These are phyloP conservation scores for Osmanthus fragrans DNA, from an alignment of 257 asterid species.

Conservation along the genomic window DNA sequence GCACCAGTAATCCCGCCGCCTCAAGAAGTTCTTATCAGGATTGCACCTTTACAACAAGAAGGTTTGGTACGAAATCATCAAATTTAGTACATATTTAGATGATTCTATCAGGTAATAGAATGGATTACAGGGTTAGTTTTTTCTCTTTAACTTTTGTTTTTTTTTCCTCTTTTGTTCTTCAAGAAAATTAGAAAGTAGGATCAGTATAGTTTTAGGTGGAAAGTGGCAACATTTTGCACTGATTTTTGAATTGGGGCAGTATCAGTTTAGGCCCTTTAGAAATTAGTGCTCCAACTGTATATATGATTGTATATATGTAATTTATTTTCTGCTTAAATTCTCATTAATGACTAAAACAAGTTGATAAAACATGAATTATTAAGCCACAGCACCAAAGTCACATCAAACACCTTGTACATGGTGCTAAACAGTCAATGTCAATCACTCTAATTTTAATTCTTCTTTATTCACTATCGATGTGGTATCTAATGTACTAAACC, in stretches of 20 bases:
- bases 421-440: background rate
- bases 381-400: no score
- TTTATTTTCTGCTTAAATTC: conserved; percentile 22
- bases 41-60: conserved; percentile 53
- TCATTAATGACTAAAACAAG: background rate
- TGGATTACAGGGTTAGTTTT: background rate
- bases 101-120: conserved; percentile 25
- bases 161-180: background rate
- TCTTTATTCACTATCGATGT: background rate
- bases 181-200: background rate
- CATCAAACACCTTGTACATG: background rate
- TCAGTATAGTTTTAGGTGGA: conserved; percentile 25
- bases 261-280: conserved; percentile 13
- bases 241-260: conserved; percentile 24
- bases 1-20: background rate
- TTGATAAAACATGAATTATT: conserved; percentile 18
- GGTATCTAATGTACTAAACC: no score
- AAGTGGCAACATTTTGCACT: conserved; percentile 35
- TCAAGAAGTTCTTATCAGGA: conserved; percentile 31
- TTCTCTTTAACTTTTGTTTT: background rate
- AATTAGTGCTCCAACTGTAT: background rate
- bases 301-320: conserved; percentile 25
- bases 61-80: conserved; percentile 38
- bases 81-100: conserved; percentile 14
- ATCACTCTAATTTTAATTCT: background rate